Evolutionary conservation across 2,329 filamentous ascomycete species (phyloP), one percentile per base, ranked within the genome.

Genomic region (Xylariaceae sp.): DNA sequence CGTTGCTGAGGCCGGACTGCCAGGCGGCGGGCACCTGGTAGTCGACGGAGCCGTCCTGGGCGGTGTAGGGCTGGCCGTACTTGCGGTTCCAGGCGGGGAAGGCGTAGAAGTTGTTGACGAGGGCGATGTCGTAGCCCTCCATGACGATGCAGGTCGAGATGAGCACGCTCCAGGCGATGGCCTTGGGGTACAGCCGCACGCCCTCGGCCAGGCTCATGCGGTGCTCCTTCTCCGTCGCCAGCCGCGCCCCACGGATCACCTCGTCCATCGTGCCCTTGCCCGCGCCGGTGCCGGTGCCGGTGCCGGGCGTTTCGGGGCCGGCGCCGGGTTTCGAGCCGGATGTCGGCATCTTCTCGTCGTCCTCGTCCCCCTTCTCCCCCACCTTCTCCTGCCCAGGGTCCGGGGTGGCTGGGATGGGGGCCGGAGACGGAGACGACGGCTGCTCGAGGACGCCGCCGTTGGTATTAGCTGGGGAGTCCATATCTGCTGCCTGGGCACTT

Each of bases 101-200:
- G 24, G 70, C 72, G 42, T 72, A 89, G 53, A 92, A 87, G 59
- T 89, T 89, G 64, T 81, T 86, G 49, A 92, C 76, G 33, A 93
- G 65, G 50, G 76, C 80, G 38, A 92, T 69, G 53, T 94, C 86
- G 63, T 89, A 93, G 21, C 85, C 87, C 59, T 94, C 87, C 88
- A 94, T 94, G 50, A 76, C 77, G 51, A 94, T 92, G 55, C 83
- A 89, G 0, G 85, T 90, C n/a, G 83, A 90, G 58, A 94, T 89
- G 38, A 93, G 65, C 32, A 94, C 52, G 48, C 80, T 86, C 85
- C 86, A 94, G 15, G 65, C 72, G 36, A 93, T 80, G 15, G 88
- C 88, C 64, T 93, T 90, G 38, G 86, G 87, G 54, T 94, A 94
- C 17, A 92, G 69, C 52, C 69, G 77, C 57, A 94, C 70, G 42